Percentiles rank a stretch among this genome's conserved stretches.
These are phyloP conservation scores for Lasiodiplodia theobromae DNA, from an alignment of 2,329 filamentous ascomycete species.

Conservation along the genomic window DNA sequence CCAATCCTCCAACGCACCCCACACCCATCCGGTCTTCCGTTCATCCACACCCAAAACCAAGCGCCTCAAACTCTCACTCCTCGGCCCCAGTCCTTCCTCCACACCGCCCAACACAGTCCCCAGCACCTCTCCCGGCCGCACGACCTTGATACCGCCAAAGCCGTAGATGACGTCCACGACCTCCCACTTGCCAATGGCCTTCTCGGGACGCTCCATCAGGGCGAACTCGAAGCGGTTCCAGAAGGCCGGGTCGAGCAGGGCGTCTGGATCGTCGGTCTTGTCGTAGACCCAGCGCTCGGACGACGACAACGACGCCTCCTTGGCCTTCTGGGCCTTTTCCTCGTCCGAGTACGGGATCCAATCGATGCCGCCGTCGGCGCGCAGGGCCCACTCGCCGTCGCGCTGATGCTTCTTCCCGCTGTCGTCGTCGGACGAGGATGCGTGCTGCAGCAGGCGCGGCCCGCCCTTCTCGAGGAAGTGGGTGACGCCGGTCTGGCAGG, in stretches of 20 bases:
- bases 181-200: conserved; percentile 60
- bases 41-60: conserved; percentile 32
- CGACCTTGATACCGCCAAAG: conserved; percentile 58
- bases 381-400: conserved; percentile 22
- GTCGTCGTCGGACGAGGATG: not conserved
- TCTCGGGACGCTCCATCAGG: conserved; percentile 59
- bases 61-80: conserved; percentile 24
- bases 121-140: conserved; percentile 53
- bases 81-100: conserved; percentile 28
- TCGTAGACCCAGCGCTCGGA: conserved; percentile 62
- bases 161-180: conserved; percentile 58
- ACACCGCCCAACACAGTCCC: conserved; percentile 36
- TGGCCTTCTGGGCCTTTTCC: not conserved
- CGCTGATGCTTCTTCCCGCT: not conserved
- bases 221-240: conserved; percentile 67
- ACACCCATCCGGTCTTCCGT: conserved; percentile 32
- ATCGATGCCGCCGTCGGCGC: conserved; percentile 17
- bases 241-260: conserved; percentile 59
- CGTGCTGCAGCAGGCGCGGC: not conserved
- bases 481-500: conserved; percentile 69
- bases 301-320: not conserved
- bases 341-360: conserved; percentile 1
- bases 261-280: conserved; percentile 62
- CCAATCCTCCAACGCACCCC: conserved; percentile 39
- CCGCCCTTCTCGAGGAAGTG: conserved; percentile 56